A percentile compares a stretch with the other conserved stretches of the same genome.
phyloP scores from a whole-genome alignment of 2,329 filamentous ascomycete genomes.

The Xylaria sp. region DNA sequence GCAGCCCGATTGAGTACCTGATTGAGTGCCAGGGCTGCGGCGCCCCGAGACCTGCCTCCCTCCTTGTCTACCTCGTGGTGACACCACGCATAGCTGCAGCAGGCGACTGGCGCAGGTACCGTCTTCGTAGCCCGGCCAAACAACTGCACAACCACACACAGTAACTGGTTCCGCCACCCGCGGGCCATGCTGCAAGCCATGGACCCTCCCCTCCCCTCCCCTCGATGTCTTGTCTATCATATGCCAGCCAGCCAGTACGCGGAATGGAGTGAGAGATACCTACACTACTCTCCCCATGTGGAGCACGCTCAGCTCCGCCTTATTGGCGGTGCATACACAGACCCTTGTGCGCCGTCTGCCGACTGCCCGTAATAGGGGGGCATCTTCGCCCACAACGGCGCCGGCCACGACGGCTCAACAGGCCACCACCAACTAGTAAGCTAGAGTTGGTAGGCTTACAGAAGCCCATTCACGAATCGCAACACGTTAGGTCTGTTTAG shows the following conservation, averaged over 20 bases:
- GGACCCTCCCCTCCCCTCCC: no score
- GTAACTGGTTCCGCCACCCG: neutral
- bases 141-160: neutral
- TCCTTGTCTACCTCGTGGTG: no score
- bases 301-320: slow-evolving; percentile 7
- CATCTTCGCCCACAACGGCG: no score
- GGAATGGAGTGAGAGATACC: neutral
- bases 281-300: no score
- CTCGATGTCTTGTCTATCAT: neutral
- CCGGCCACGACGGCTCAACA: no score
- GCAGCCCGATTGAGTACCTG: no score
- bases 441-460: neutral
- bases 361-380: no score
- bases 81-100: neutral
- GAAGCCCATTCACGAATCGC: neutral
- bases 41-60: neutral
- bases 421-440: neutral
- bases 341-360: neutral
- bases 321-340: neutral
- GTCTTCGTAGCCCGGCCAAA: neutral
- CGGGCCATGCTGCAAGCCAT: neutral
- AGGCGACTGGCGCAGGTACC: slow-evolving; percentile 2
- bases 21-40: no score
- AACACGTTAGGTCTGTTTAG: neutral
- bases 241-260: neutral